phyloP scores from a whole-genome alignment of 805 yeast genomes.

The Ogataea siamensis region DNA sequence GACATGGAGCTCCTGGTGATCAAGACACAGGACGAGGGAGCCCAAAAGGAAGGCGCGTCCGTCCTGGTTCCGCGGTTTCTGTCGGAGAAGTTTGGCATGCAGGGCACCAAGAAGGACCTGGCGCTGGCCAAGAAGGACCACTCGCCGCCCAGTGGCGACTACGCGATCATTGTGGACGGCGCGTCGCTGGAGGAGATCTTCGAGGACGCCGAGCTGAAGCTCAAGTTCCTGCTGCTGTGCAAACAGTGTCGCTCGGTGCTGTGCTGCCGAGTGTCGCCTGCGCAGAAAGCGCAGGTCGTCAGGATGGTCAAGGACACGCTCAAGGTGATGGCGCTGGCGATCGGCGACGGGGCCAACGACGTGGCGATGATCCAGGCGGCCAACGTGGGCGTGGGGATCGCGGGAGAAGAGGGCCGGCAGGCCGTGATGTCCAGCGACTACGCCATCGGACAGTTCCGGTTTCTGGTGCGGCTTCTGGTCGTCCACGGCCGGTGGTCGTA shows the following conservation, averaged over 20 bases:
- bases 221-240: constrained; percentile 65
- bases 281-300: constrained; percentile 78
- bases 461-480: constrained; percentile 57
- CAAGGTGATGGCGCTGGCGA: constrained; percentile 73
- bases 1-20: constrained; percentile 69
- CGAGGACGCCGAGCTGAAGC: constrained; percentile 36
- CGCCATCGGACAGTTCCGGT: constrained; percentile 78
- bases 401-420: constrained; percentile 84
- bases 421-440: constrained; percentile 87
- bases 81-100: constrained; percentile 44
- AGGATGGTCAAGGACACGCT: constrained; percentile 59
- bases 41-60: constrained; percentile 16
- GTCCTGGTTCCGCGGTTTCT: constrained; percentile 46
- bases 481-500: constrained; percentile 89
- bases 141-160: constrained; percentile 54
- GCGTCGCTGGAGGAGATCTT: constrained; percentile 52
- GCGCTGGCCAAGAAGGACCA: constrained; percentile 58
- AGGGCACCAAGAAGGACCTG: constrained; percentile 44
- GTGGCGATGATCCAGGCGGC: constrained; percentile 89
- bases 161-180: constrained; percentile 72
- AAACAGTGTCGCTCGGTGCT: constrained; percentile 76
- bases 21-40: constrained; percentile 35
- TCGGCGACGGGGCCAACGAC: constrained; percentile 87
- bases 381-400: constrained; percentile 81
- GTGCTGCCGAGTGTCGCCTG: constrained; percentile 82